phyloP scores from a whole-genome alignment of 2,329 filamentous ascomycete species.

The Aspergillus neotritici region DNA sequence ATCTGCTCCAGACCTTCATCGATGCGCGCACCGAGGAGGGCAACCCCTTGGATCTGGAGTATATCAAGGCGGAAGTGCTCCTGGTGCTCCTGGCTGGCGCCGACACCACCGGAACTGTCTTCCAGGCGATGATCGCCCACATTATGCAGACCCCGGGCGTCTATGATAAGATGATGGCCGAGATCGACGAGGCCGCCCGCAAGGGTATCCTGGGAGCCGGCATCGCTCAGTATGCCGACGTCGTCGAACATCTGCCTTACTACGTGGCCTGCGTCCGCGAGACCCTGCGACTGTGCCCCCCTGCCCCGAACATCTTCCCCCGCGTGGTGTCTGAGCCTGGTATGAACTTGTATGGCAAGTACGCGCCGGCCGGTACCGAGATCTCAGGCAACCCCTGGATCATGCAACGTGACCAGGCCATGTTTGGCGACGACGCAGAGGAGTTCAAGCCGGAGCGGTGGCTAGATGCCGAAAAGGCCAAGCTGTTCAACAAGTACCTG shows the following conservation, averaged over 20 bases:
- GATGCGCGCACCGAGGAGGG: slow-evolving; percentile 43
- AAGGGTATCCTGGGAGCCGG: slow-evolving; percentile 25
- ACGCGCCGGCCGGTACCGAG: slow-evolving; percentile 40
- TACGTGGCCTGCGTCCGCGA: slow-evolving; percentile 50
- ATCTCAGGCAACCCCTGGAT: slow-evolving; percentile 46
- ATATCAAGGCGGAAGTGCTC: slow-evolving; percentile 51
- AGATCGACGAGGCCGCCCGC: slow-evolving; percentile 40
- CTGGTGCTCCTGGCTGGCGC: slow-evolving; percentile 49
- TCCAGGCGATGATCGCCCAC: slow-evolving; percentile 45
- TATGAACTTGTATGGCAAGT: slow-evolving; percentile 35
- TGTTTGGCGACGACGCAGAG: slow-evolving; percentile 40
- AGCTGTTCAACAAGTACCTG: slow-evolving; percentile 44
- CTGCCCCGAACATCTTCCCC: slow-evolving; percentile 49
- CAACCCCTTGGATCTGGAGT: slow-evolving; percentile 45
- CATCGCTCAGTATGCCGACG: slow-evolving; percentile 41
- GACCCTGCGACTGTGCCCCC: slow-evolving; percentile 46
- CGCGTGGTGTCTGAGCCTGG: slow-evolving; percentile 38
- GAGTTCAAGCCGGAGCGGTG: slow-evolving; percentile 40
- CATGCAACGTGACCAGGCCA: slow-evolving; percentile 40
- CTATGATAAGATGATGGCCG: slow-evolving; percentile 44
- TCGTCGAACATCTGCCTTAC: slow-evolving; percentile 41
- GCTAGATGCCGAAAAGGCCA: slow-evolving; percentile 34
- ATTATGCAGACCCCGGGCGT: slow-evolving; percentile 36
- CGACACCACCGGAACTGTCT: slow-evolving; percentile 49
- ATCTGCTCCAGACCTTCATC: slow-evolving; percentile 50